Evolutionary conservation across 495 filamentous ascomycete genomes (phyloP), one percentile per base, ranked within the genome.

Genomic region (Letharia lupina): DNA sequence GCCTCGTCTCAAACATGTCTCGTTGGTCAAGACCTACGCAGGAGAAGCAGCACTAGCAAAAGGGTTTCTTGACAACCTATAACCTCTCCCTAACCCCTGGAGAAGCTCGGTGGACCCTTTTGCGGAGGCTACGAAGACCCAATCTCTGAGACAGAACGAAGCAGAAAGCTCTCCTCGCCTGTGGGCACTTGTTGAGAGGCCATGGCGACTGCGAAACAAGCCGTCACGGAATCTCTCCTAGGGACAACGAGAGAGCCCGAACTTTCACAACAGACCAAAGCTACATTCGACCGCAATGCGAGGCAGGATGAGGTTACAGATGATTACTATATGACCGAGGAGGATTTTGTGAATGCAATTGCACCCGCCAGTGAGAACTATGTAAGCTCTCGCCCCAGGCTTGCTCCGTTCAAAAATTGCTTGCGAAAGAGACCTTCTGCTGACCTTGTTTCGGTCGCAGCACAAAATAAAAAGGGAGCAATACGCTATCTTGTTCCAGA

Each of bases 401-500:
- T 37, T 48, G 40, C 42, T 50, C 52, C 7, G 18, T 45, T 9
- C 40, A 57, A 58, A 16, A 50, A 62, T 20, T 61, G 44, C 18
- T 56, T 31, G 60, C 64, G 56, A 61, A 47, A 33, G 5, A 67
- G 69, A 68, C 60, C 64, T 20, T 66, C 68, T 12, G 62, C 70
- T 77, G 69, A 76, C 67, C 8, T 18, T 7, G 20, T 18, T 40
- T 39, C 33, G 45, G 45, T 44, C 65, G 67, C 69, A 97, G 92
- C 93, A 97, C 80, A 98, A 98, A 77, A 97, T 98, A 79, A 89
- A 91, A 76, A 88, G 94, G 65, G 87, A 92, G 71, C 93, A 97
- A 74, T 98, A 96, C 76, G 87, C 85, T 12, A 90, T 98, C 71
- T 88, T 98, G 13, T 98, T 98, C 76, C 77, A 80, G 63, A 87